These are phyloP conservation scores for Scutellaria baicalensis DNA, from an alignment of 257 asterid species.

Conservation along the genomic window DNA sequence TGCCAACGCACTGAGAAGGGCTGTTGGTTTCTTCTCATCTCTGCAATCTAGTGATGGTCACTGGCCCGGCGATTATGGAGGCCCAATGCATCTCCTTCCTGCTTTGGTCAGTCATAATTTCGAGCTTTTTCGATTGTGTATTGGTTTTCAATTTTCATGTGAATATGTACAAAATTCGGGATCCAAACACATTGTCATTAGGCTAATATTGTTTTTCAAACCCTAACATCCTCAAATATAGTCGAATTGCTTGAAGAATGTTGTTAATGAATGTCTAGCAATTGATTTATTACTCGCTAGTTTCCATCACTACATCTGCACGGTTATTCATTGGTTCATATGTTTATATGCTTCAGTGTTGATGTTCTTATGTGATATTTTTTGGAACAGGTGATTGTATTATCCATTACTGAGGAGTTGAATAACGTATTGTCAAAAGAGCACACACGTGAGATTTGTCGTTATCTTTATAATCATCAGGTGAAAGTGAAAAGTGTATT, in stretches of 20 bases:
- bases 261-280: no score
- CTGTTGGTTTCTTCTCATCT: slow-evolving; percentile 67
- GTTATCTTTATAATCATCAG: slow-evolving; percentile 98
- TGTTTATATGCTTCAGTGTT: background rate
- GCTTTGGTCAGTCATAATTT: slow-evolving; percentile 63
- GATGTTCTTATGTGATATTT: background rate
- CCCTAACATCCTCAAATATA: background rate
- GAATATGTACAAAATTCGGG: background rate
- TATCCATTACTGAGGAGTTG: slow-evolving; percentile 80
- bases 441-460: slow-evolving; percentile 84
- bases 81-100: slow-evolving; percentile 95
- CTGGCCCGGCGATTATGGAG: slow-evolving; percentile 99
- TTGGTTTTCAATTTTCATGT: background rate
- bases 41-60: slow-evolving; percentile 91
- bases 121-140: background rate
- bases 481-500: slow-evolving; percentile 39
- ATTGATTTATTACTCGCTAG: no score
- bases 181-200: background rate
- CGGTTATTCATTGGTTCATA: no score
- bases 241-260: background rate
- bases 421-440: slow-evolving; percentile 73
- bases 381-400: slow-evolving; percentile 58
- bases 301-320: no score
- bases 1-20: slow-evolving; percentile 67
- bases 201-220: background rate